These are phyloP conservation scores for Cladophialophora exuberans DNA, from an alignment of 2,329 filamentous ascomycete genomes.

Conservation along the genomic window DNA sequence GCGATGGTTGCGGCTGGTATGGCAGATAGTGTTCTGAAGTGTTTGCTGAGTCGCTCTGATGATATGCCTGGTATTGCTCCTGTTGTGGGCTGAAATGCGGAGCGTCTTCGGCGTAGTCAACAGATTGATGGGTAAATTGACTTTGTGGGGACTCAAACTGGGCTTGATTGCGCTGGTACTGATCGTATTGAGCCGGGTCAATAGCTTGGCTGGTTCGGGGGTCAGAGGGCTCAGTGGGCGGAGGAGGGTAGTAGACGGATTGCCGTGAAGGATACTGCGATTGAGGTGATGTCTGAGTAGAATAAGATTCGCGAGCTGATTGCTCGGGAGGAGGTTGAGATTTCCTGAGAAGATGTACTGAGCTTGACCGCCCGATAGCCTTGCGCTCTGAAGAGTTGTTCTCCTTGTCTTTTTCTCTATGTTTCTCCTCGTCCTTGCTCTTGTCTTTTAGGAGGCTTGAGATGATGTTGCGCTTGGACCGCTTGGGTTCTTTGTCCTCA, in stretches of 20 bases:
- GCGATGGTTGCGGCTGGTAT: slow-evolving; percentile 21
- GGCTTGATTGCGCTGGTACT: slow-evolving; percentile 20
- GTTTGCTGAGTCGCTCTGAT: slow-evolving; percentile 36
- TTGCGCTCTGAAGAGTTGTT: slow-evolving; percentile 21
- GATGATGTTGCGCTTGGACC: slow-evolving; percentile 30
- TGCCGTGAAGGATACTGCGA: slow-evolving; percentile 22
- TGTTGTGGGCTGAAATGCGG: slow-evolving; percentile 26
- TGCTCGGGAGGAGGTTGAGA: slow-evolving; percentile 16
- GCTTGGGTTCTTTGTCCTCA: slow-evolving; percentile 29
- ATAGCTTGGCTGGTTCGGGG: slow-evolving; percentile 9
- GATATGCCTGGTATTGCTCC: slow-evolving; percentile 30
- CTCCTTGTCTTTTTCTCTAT: slow-evolving; percentile 29
- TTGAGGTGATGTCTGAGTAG: slow-evolving; percentile 25
- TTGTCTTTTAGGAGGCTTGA: slow-evolving; percentile 30
- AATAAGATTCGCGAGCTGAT: slow-evolving; percentile 22
- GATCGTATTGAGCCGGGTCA: slow-evolving; percentile 19
- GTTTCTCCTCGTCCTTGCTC: slow-evolving; percentile 30
- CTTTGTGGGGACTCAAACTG: slow-evolving; percentile 28
- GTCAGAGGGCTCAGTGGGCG: background rate
- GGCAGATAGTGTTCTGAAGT: slow-evolving; percentile 44
- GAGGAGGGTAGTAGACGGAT: slow-evolving; percentile 21
- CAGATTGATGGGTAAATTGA: slow-evolving; percentile 25
- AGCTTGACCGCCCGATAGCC: slow-evolving; percentile 29
- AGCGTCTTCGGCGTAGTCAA: slow-evolving; percentile 33
- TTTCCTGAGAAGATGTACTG: slow-evolving; percentile 32